Evolutionary conservation across 345 rosid species (phyloP).

Genomic region (Populus tremula): DNA sequence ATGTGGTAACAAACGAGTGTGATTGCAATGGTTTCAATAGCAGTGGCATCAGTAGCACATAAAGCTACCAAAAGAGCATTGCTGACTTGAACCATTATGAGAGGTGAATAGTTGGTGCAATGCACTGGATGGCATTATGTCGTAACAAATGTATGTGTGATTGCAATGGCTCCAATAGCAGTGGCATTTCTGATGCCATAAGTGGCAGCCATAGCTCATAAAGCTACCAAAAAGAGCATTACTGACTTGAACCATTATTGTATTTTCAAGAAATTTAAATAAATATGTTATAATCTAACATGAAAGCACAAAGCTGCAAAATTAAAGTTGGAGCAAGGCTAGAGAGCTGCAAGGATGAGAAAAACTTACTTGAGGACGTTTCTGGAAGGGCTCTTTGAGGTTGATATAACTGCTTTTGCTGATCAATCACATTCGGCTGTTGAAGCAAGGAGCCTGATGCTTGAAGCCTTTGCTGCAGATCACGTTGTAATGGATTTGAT

Average conservation of each 20-base stretch:
- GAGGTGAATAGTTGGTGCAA: not conserved
- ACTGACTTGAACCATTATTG: not conserved
- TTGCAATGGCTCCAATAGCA: not conserved
- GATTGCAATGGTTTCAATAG: not conserved
- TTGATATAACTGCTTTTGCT: conserved; percentile 80
- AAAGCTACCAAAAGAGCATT: not conserved
- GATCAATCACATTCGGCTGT: conserved; percentile 72
- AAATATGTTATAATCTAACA: not conserved
- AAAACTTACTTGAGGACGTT: conserved; percentile 73
- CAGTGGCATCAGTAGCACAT: not conserved
- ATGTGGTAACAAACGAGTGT: not conserved
- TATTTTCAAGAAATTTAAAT: not conserved
- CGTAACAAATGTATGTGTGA: not conserved
- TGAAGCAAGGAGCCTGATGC: conserved; percentile 72
- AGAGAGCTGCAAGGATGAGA: conserved; percentile 1
- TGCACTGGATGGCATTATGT: not conserved
- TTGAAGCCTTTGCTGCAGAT: conserved; percentile 77
- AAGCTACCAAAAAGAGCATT: not conserved
- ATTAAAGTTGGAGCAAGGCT: conserved; percentile 1
- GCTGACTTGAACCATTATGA: not conserved
- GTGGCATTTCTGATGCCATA: not conserved
- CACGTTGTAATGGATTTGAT: conserved; percentile 60
- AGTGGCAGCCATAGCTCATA: not conserved
- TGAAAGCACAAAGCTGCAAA: conserved; percentile 6
- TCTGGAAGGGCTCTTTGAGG: conserved; percentile 69